Percentiles rank a stretch among this genome's conserved stretches.
Conservation (phyloP, 495 filamentous ascomycete species). For the Penicillium parvum region DNA sequence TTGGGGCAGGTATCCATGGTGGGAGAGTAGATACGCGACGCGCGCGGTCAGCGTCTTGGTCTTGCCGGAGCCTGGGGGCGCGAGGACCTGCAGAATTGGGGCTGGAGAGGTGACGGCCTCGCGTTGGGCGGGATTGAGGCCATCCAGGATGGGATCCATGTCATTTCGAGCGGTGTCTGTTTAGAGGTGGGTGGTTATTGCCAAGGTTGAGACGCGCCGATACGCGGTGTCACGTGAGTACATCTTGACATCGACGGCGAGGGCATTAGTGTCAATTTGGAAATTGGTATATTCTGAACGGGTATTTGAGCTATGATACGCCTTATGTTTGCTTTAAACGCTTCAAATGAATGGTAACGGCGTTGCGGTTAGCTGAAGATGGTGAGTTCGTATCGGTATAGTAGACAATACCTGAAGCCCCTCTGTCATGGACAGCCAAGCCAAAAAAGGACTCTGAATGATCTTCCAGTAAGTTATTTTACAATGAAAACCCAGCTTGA, state of each 20-base stretch:
- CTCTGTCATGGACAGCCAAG: too few species aligned
- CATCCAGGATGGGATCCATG: slow-evolving; percentile 58
- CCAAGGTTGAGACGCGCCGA: slow-evolving; percentile 17
- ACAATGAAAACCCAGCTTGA: too few species aligned
- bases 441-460: too few species aligned
- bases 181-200: neutral
- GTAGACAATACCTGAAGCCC: too few species aligned
- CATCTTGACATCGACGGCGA: too few species aligned
- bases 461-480: too few species aligned
- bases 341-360: too few species aligned
- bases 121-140: slow-evolving; percentile 78
- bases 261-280: neutral
- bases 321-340: too few species aligned
- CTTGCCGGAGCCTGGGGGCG: slow-evolving; percentile 84
- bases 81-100: slow-evolving; percentile 82
- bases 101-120: slow-evolving; percentile 79
- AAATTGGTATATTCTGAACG: too few species aligned
- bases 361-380: too few species aligned
- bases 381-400: too few species aligned
- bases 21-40: slow-evolving; percentile 87
- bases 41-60: slow-evolving; percentile 94
- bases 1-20: slow-evolving; percentile 72
- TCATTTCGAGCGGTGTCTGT: slow-evolving; percentile 8
- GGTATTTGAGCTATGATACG: too few species aligned
- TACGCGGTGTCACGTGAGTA: slow-evolving; percentile 32